Percentiles rank a stretch among this genome's conserved stretches.
These are phyloP conservation scores for Trichothecium roseum DNA, from an alignment of 2,329 filamentous ascomycete species.

Conservation along the genomic window DNA sequence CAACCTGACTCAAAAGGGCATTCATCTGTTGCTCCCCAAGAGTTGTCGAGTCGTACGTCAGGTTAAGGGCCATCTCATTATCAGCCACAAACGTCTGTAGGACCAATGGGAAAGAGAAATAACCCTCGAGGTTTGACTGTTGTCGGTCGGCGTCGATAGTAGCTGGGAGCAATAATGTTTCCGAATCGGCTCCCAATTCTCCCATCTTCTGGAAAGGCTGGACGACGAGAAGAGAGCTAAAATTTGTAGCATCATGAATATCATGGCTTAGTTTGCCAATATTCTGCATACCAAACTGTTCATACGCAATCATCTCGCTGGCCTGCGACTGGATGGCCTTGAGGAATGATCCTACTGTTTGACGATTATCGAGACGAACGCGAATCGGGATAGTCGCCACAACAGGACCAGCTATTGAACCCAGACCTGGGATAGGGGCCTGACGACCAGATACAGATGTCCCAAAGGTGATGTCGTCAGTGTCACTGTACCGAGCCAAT, in stretches of 20 bases:
- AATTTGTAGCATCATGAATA: constrained; percentile 6
- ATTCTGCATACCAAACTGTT: constrained; percentile 11
- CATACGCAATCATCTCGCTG: constrained; percentile 6
- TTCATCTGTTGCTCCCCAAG: constrained; percentile 5
- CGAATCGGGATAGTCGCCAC: constrained; percentile 9
- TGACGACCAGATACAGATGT: constrained; percentile 10
- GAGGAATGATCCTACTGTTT: constrained; percentile 6
- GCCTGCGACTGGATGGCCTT: constrained; percentile 4
- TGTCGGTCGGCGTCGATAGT: neutral
- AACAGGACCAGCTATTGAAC: constrained; percentile 8
- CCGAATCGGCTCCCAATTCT: constrained; percentile 1
- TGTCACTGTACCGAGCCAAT: constrained; percentile 17
- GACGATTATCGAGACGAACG: constrained; percentile 2
- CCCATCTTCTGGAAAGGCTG: constrained; percentile 3
- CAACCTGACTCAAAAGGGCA: constrained; percentile 8
- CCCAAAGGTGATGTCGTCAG: constrained; percentile 16
- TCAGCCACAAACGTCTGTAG: constrained; percentile 3
- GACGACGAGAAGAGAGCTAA: constrained; percentile 9
- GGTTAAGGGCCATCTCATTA: neutral
- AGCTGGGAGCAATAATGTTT: neutral
- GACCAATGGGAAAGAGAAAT: constrained; percentile 6
- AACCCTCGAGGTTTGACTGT: constrained; percentile 17
- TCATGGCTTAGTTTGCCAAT: constrained; percentile 7
- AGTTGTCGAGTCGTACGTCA: constrained; percentile 4
- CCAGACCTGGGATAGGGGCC: constrained; percentile 5